Base-by-base conservation (phyloP, 257 asterid species). In the Fraxinus pennsylvanica region DNA sequence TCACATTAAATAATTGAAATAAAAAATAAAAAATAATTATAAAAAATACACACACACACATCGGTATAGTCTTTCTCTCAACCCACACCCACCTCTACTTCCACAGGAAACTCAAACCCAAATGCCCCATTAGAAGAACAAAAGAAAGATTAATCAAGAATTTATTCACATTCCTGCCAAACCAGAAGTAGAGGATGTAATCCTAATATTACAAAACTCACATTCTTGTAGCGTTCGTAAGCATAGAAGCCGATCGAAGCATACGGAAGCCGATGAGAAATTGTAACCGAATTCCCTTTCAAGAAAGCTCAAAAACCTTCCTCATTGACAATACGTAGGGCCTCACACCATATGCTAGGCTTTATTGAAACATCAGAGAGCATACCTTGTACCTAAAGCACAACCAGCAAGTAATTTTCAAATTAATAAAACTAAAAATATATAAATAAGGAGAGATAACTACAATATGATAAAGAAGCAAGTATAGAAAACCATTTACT, bases 241-340 rank as follows among this genome's bases (percentile, higher is more conserved):
- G 97, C 85, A 78, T 92, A 94, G 83, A 94, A 94, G 79, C 84
- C 92, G 82, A 90, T 92, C 0, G 99, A 87, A 39, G 97, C 89
- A 79, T 92, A 94, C 1, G 99, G 98, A 71, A 94, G 91, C 41
- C 99, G 90, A 68, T 92, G 98, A 76, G 92, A 97, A 85, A 94
- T 90, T 1, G 99, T 94, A 86, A 94, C 97, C 86, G 92, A 80
- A 83, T 92, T 94, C 78, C 99, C 99, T 86, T 90, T 94, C 99
- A 97, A 94, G 73, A 94, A 94, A 12, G 99, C 97, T 82, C 93
- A 82, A 80, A 94, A 88, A 54, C 97, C 99, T 80, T 94, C 99
- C 80, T 92, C 99, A 27, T 88, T 82, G 66, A 89, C 80, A 79
- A 94, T 87, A 4, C 96, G 89, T 36, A 87, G 3, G 6, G 98